A percentile compares a stretch with the other conserved stretches of the same genome.
Evolutionary conservation across 306 rosid species (phyloP).

Genomic region (Prunus fruticosa): DNA sequence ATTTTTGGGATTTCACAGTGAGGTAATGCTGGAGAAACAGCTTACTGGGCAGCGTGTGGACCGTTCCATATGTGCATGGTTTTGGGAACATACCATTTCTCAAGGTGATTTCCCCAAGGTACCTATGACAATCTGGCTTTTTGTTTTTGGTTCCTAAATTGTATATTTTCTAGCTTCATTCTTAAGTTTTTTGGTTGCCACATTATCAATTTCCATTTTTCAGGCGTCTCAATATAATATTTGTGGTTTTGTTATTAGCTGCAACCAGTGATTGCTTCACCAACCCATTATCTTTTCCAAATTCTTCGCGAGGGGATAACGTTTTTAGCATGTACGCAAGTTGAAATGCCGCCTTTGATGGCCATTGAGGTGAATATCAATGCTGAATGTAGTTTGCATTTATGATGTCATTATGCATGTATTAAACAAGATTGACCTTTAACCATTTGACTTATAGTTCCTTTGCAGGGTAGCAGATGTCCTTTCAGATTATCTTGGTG

Average conservation of each 20-base stretch:
- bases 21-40: slow-evolving; percentile 96
- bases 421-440: slow-evolving; percentile 8
- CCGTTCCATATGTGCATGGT: slow-evolving; percentile 91
- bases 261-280: slow-evolving; percentile 91
- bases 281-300: slow-evolving; percentile 95
- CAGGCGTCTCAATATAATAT: neutral
- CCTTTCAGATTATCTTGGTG: slow-evolving; percentile 82
- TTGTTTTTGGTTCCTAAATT: neutral
- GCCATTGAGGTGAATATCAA: slow-evolving; percentile 70
- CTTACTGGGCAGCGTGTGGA: slow-evolving; percentile 93
- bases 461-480: slow-evolving; percentile 98
- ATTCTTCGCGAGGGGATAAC: slow-evolving; percentile 85
- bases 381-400: neutral
- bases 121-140: neutral
- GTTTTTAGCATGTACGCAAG: slow-evolving; percentile 93
- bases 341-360: slow-evolving; percentile 97
- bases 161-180: neutral
- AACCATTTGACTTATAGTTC: slow-evolving; percentile 60
- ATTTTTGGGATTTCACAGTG: slow-evolving; percentile 45
- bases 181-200: neutral
- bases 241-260: slow-evolving; percentile 37
- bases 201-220: neutral
- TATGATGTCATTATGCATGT: neutral
- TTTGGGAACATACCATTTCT: slow-evolving; percentile 81
- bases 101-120: slow-evolving; percentile 86